These are phyloP conservation scores for Teratosphaeria zuluensis DNA, from an alignment of 2,329 filamentous ascomycete genomes.

Conservation along the genomic window DNA sequence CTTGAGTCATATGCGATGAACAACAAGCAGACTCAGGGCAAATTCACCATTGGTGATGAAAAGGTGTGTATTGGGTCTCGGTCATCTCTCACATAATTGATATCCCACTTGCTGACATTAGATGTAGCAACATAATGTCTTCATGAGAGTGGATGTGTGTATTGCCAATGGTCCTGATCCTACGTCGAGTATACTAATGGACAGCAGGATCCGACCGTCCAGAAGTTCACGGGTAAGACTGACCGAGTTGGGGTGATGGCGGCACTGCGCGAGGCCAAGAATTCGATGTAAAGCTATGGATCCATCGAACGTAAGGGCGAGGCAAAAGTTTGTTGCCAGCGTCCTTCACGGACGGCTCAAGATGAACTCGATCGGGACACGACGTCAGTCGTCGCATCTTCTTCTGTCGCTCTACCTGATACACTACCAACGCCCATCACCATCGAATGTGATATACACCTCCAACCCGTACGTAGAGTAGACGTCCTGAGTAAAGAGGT, in stretches of 20 bases:
- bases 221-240: constrained; percentile 72
- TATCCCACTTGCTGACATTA: neutral
- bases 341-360: no score
- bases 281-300: constrained; percentile 31
- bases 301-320: neutral
- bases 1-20: constrained; percentile 66
- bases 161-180: neutral
- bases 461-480: no score
- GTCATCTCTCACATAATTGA: neutral
- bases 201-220: constrained; percentile 65
- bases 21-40: constrained; percentile 83
- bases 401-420: no score
- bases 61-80: constrained; percentile 51
- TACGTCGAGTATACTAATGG: neutral
- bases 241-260: constrained; percentile 78
- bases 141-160: constrained; percentile 77
- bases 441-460: no score
- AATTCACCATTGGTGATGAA: constrained; percentile 94
- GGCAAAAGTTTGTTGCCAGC: neutral
- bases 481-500: no score
- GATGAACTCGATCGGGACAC: no score
- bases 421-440: no score
- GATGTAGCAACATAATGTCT: constrained; percentile 77
- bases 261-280: constrained; percentile 83
- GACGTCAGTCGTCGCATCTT: no score